A percentile compares a stretch with the other conserved stretches of the same genome.
phyloP scores from a whole-genome alignment of 2,329 filamentous ascomycete species.

The Colletotrichum sp. region DNA sequence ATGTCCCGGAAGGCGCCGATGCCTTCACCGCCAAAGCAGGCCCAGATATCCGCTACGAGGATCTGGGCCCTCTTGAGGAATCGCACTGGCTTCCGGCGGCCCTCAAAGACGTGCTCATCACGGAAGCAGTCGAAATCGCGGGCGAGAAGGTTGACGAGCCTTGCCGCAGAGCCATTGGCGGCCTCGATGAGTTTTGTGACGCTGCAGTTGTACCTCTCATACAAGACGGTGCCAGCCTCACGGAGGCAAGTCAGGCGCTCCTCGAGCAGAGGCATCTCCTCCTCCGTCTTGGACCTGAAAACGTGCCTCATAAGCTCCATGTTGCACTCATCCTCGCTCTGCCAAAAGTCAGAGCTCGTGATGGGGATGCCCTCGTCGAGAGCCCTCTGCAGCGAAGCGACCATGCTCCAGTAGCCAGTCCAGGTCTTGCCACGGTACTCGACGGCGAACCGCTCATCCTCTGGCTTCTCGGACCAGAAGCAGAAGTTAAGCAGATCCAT shows the following conservation, averaged over 20 bases:
- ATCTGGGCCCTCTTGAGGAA: conserved; percentile 96
- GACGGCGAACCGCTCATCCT: conserved; percentile 79
- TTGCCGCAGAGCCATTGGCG: conserved; percentile 80
- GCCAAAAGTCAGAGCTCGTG: conserved; percentile 87
- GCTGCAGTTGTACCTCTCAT: conserved; percentile 76
- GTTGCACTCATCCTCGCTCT: conserved; percentile 75
- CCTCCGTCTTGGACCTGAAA: conserved; percentile 85
- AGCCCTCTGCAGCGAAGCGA: conserved; percentile 85
- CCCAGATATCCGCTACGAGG: conserved; percentile 94
- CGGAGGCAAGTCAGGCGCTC: conserved; percentile 80
- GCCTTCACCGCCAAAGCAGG: conserved; percentile 82
- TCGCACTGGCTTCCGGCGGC: conserved; percentile 71
- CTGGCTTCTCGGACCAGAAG: conserved; percentile 83
- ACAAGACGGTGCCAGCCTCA: conserved; percentile 82
- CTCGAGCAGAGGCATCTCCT: conserved; percentile 83
- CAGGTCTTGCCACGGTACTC: conserved; percentile 81
- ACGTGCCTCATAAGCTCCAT: conserved; percentile 76
- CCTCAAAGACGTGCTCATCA: conserved; percentile 79
- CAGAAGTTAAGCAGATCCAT: conserved; percentile 98
- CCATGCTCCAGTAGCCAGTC: conserved; percentile 96
- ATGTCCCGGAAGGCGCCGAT: conserved; percentile 89
- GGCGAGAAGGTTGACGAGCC: conserved; percentile 84
- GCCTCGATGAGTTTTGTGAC: conserved; percentile 75
- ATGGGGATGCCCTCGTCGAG: conserved; percentile 92
- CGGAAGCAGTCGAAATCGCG: conserved; percentile 84